Evolutionary conservation across 768 basidiomycete species (phyloP), one percentile per base, ranked within the genome.

Genomic region (Phylloporus scabripes): DNA sequence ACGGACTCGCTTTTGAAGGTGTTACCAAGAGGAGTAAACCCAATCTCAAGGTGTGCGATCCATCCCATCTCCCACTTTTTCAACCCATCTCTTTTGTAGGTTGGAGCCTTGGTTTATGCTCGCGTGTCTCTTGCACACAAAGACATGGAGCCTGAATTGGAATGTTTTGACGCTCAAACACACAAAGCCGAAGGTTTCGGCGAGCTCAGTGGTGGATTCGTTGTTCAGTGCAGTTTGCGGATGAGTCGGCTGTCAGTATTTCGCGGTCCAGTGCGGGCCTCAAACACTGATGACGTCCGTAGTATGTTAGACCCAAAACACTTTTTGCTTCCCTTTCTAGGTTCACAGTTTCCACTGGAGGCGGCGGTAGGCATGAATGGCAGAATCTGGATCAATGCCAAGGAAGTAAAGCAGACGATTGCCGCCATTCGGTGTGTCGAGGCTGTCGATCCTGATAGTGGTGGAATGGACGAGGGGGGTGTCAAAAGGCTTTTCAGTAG

Each of bases 111-210:
- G 28, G 79, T 99, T 1, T 98, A 95, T 65, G 92, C 92, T 0
- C 81, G 94, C 21, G 85, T 99, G 26, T 92, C 92, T 12, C 72
- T 95, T 18, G 93, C 96, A 5, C 92, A 94, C 61, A 89, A 92
- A 60, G 94, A 98, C 65, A 94, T 97, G 89, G 96, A 99, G 47
- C 94, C 96, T 1, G 96, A 99, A 62, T 72, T 99, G 8, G 92
- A 96, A 63, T 99, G 96, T 65, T 91, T 96, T 59, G 91, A 97
- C 61, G 89, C 92, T 2, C 87, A 92, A 58, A 92, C 90, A 21
- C 84, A 82, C 54, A 98, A 96, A 68, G 73, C 92, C 1, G 90
- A 91, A 51, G 95, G 92, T 0, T 97, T 89, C 58, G 96, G 96
- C 1, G 93, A 94, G 57, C 76, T 99, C 32, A 92, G 89, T 55